Evolutionary conservation across 2,329 filamentous ascomycete species (phyloP).

Genomic region (Zasmidium citrigriseum): DNA sequence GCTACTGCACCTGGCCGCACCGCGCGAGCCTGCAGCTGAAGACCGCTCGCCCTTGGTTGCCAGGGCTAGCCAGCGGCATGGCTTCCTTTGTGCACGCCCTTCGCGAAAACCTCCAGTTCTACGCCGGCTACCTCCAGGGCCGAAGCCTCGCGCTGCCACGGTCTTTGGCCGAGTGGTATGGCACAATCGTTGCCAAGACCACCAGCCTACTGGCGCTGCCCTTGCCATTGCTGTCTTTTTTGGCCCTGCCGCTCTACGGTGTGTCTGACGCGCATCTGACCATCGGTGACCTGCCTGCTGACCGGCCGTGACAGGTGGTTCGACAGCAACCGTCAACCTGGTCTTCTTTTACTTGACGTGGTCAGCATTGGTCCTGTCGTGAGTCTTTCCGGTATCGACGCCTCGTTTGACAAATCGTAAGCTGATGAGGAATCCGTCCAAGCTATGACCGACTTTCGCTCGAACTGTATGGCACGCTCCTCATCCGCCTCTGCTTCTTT

Average conservation of each 20-base stretch:
- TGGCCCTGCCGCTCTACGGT: neutral
- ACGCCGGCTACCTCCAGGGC: slow-evolving; percentile 35
- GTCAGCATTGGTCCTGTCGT: slow-evolving; percentile 71
- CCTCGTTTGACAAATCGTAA: neutral
- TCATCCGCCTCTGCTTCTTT: slow-evolving; percentile 69
- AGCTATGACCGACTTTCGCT: slow-evolving; percentile 74
- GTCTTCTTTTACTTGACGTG: slow-evolving; percentile 91
- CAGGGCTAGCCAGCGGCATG: neutral
- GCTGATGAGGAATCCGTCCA: slow-evolving; percentile 6
- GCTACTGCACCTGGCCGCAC: neutral
- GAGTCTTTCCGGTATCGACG: neutral
- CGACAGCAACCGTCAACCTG: slow-evolving; percentile 77
- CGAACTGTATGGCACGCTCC: slow-evolving; percentile 70
- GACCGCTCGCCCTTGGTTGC: neutral
- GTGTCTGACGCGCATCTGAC: neutral
- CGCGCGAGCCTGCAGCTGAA: neutral
- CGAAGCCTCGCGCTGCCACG: slow-evolving; percentile 26
- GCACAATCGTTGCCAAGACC: slow-evolving; percentile 26
- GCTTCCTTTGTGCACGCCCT: slow-evolving; percentile 16
- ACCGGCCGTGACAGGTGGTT: slow-evolving; percentile 55
- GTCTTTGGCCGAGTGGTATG: slow-evolving; percentile 25
- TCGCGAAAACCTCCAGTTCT: slow-evolving; percentile 30
- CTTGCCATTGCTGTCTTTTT: too few species aligned
- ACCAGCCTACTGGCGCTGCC: slow-evolving; percentile 63
- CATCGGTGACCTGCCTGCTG: neutral